Conservation (phyloP, 495 filamentous ascomycete species). For the Astrothelium subdiscretum region DNA sequence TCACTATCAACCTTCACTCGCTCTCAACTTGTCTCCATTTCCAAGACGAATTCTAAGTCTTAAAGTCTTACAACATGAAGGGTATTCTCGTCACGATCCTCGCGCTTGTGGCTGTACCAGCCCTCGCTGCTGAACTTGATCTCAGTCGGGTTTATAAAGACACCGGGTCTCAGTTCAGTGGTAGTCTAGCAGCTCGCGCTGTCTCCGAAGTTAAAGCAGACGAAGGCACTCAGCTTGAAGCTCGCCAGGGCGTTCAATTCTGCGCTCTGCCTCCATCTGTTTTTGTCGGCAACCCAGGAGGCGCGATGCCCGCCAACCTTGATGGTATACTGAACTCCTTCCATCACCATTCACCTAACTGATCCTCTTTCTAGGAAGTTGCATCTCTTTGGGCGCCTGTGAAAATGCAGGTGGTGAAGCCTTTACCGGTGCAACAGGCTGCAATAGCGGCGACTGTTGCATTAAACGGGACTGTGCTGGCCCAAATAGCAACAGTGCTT, state of each 20-base stretch:
- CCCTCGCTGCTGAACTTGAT: background rate
- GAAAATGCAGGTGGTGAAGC: background rate
- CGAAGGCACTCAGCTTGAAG: background rate
- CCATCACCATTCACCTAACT: background rate
- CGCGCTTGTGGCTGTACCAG: background rate
- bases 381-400: background rate
- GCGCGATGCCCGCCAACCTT: conserved; percentile 1
- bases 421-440: background rate
- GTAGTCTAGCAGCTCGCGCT: background rate
- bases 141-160: background rate
- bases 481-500: background rate
- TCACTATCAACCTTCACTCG: background rate
- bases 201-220: background rate
- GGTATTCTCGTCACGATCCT: background rate
- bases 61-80: background rate
- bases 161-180: background rate
- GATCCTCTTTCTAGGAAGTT: background rate
- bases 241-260: background rate
- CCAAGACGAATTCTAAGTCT: background rate
- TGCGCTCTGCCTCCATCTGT: background rate
- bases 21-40: background rate
- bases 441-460: background rate
- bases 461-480: background rate
- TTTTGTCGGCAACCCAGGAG: background rate
- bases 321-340: background rate